Percentiles rank a stretch among this genome's conserved stretches.
These are phyloP conservation scores for Eucalyptus albens DNA, from an alignment of 345 rosid genomes.

Conservation along the genomic window DNA sequence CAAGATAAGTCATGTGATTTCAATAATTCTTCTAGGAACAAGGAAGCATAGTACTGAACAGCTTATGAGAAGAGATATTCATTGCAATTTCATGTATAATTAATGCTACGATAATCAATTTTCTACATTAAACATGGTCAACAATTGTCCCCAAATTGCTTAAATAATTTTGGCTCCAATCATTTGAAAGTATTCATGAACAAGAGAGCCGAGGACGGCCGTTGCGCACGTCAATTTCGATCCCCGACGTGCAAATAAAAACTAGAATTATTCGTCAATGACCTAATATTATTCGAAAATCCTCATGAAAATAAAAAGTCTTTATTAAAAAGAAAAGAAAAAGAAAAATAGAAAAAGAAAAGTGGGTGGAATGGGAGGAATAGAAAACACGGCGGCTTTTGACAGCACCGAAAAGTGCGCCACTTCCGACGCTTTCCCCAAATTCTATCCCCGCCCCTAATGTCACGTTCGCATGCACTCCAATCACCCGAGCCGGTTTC, in stretches of 20 bases:
- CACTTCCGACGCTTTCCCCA: not conserved
- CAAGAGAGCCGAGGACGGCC: not conserved
- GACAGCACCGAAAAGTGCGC: not conserved
- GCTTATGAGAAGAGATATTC: not conserved
- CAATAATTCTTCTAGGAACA: not conserved
- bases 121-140: not conserved
- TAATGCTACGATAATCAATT: not conserved
- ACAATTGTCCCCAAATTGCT: not conserved
- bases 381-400: not conserved
- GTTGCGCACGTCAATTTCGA: not conserved
- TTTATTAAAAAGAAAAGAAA: not conserved
- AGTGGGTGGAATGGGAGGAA: not conserved
- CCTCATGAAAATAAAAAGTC: not conserved
- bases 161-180: not conserved
- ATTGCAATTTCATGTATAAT: not conserved
- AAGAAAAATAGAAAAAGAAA: accelerated
- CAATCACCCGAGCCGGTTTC: not conserved
- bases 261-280: not conserved
- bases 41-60: not conserved
- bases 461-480: not conserved
- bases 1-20: not conserved
- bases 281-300: not conserved
- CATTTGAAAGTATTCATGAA: not conserved
- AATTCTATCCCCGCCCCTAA: not conserved
- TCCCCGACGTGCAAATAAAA: not conserved